Evolutionary conservation across 495 filamentous ascomycete species (phyloP).

Genomic region (Xylaria longipes): DNA sequence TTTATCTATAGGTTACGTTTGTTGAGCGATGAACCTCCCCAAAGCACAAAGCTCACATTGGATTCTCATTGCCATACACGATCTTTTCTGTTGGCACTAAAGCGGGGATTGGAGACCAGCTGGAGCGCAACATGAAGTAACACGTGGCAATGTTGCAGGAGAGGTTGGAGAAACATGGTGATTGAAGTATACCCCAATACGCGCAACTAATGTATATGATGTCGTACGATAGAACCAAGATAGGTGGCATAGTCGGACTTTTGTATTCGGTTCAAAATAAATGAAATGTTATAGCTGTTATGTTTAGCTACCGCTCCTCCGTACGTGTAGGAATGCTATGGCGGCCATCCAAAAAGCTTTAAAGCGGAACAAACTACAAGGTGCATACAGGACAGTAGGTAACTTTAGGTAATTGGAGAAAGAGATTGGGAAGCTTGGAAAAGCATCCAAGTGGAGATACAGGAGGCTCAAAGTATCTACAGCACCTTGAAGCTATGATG

Average conservation of each 20-base stretch:
- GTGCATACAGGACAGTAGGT: no score
- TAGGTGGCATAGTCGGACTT: constrained; percentile 19
- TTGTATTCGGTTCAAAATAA: neutral
- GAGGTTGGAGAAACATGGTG: constrained; percentile 24
- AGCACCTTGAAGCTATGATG: no score
- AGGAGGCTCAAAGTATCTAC: no score
- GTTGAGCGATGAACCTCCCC: constrained; percentile 29
- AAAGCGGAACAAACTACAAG: neutral
- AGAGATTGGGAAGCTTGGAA: no score
- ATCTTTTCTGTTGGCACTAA: constrained; percentile 10
- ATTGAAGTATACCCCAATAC: constrained; percentile 40
- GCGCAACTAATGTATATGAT: constrained; percentile 49
- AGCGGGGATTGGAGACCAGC: constrained; percentile 24
- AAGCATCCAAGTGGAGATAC: no score
- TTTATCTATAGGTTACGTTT: constrained; percentile 33
- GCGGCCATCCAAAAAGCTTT: neutral
- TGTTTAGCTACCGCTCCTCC: neutral
- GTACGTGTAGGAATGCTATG: neutral
- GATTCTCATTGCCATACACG: constrained; percentile 34
- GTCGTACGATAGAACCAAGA: constrained; percentile 43
- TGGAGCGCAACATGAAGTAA: constrained; percentile 36
- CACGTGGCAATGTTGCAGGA: constrained; percentile 22
- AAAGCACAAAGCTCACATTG: constrained; percentile 24
- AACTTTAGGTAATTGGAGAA: no score
- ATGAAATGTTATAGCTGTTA: neutral